Evolutionary conservation across 352 stramenopile species (phyloP).

Genomic region (Phytophthora litchii): DNA sequence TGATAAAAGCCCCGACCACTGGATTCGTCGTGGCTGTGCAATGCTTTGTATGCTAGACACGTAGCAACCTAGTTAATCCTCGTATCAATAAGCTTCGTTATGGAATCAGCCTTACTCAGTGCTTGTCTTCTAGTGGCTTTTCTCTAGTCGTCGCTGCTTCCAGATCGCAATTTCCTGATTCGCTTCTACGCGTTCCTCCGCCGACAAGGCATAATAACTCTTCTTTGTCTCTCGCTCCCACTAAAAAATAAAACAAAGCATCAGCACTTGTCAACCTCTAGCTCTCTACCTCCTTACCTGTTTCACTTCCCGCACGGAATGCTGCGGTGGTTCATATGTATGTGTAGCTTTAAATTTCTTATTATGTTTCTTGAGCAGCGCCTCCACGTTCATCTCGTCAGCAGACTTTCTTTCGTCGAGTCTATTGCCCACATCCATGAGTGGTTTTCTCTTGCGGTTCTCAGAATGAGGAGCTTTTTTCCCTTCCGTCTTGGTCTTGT

Average conservation of each 20-base stretch:
- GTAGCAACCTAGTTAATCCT: slow-evolving; percentile 34
- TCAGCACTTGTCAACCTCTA: background rate
- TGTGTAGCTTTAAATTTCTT: slow-evolving; percentile 78
- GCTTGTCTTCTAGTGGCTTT: slow-evolving; percentile 16
- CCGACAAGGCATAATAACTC: slow-evolving; percentile 73
- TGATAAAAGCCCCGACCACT: slow-evolving; percentile 86
- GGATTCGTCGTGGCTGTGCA: slow-evolving; percentile 93
- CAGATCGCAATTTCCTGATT: slow-evolving; percentile 75
- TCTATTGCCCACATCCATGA: slow-evolving; percentile 27
- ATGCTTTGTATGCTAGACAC: slow-evolving; percentile 96
- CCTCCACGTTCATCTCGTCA: slow-evolving; percentile 57
- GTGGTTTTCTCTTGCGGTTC: slow-evolving; percentile 13
- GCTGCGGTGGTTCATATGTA: slow-evolving; percentile 79
- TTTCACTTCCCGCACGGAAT: slow-evolving; percentile 78
- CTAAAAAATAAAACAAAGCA: slow-evolving; percentile 31
- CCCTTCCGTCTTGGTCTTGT: slow-evolving; percentile 12
- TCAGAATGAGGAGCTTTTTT: background rate
- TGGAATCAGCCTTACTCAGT: slow-evolving; percentile 6
- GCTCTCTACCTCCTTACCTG: slow-evolving; percentile 42
- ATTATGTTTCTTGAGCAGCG: slow-evolving; percentile 72
- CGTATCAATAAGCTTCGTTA: slow-evolving; percentile 25
- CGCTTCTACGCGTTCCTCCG: slow-evolving; percentile 57
- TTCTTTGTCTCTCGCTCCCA: slow-evolving; percentile 74
- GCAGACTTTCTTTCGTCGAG: slow-evolving; percentile 10
- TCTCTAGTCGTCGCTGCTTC: slow-evolving; percentile 33